A percentile compares a stretch with the other conserved stretches of the same genome.
Conservation (phyloP, 495 filamentous ascomycete species). For the Daldinia loculata region DNA sequence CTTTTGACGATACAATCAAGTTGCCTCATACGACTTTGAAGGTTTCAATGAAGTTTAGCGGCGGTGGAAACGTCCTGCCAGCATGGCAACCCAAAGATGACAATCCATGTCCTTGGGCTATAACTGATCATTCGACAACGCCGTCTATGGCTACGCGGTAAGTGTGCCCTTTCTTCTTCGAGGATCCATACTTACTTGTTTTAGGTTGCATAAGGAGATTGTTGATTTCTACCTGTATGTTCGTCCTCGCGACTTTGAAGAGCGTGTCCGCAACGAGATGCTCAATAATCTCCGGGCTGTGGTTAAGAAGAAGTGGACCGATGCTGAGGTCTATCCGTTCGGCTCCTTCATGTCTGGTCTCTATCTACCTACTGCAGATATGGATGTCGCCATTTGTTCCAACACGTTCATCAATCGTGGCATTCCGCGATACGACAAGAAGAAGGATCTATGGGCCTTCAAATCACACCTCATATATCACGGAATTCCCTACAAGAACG, state of each 20-base stretch:
- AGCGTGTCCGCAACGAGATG: constrained; percentile 75
- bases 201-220: constrained; percentile 83
- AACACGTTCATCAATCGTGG: constrained; percentile 58
- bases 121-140: constrained; percentile 57
- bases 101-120: constrained; percentile 69
- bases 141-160: constrained; percentile 61
- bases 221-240: constrained; percentile 88
- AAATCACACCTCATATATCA: constrained; percentile 56
- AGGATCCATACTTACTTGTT: constrained; percentile 19
- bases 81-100: constrained; percentile 64
- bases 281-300: constrained; percentile 64
- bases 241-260: constrained; percentile 77
- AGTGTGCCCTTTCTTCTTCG: constrained; percentile 28
- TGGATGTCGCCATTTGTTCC: constrained; percentile 90
- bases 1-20: constrained; percentile 72
- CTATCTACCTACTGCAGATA: constrained; percentile 90
- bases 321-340: constrained; percentile 74
- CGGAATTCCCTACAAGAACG: constrained; percentile 59
- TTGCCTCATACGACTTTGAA: constrained; percentile 55
- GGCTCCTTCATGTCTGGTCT: constrained; percentile 91
- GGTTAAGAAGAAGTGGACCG: constrained; percentile 60
- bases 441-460: constrained; percentile 56
- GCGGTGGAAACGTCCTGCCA: constrained; percentile 59
- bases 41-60: constrained; percentile 52
- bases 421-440: constrained; percentile 49